Base-by-base conservation (phyloP, 2,329 filamentous ascomycete species). In the Clonostachys solani region DNA sequence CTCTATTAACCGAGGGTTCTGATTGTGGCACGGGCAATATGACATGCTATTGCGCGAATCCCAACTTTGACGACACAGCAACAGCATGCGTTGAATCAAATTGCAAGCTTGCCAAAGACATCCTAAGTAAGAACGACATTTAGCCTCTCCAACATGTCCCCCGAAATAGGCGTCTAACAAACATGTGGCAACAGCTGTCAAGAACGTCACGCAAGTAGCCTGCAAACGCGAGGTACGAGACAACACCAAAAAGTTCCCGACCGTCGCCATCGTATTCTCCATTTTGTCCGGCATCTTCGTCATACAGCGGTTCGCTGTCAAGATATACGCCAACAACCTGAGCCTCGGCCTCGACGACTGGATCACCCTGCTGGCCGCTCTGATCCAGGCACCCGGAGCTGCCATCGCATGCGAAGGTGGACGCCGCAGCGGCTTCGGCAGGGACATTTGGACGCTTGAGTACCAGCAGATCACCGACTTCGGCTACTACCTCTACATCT, bases 371-470 rank as follows among this genome's bases (percentile, higher is more conserved):
- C 36, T 49, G 17, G 47, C 52, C 6, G 44, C 44, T 17, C 6
- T 50, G n/a, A 33, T 47, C 17, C 43, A 49, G 16, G 44, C 44
- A 7, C 61, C 61, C 7, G 52, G 52, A 12, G 60, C 59, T 8
- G 54, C 61, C 6, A 56, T 65, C 47, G 55, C 61, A 48, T 53
- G 61, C 1, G 47, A 61, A n/a, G 61, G 64, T 9, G 53, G 62
- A 4, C 55, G 53, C 1, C 54, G 61, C 33, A 64, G 72, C 44
- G 77, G 77, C 2, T 59, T 79, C 8, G 75, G 77, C 7, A 65
- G 56, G 16, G 77, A 81, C 43, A 64, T 78, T 15, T 80, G 76
- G 76, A 75, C 72, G 0, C 50, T 80, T 5, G 49, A 61, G 0
- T 57, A 64, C 1, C 56, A 64, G 1, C 53, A 66, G 15, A 67